These are phyloP conservation scores for Suillus plorans DNA, from an alignment of 768 basidiomycete genomes.

Conservation along the genomic window DNA sequence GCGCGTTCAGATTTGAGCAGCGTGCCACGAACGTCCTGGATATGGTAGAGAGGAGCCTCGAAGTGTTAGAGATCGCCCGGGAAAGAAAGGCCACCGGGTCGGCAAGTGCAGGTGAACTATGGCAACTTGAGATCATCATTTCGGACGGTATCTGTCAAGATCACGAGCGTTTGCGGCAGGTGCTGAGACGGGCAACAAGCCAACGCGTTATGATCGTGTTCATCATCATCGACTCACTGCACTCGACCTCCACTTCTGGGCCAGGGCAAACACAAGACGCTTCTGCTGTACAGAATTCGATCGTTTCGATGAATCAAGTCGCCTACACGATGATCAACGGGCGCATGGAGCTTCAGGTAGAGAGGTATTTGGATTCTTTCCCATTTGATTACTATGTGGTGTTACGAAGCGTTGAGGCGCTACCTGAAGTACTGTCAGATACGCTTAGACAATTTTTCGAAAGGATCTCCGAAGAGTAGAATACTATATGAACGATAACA, in stretches of 20 bases:
- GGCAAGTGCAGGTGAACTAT: constrained; percentile 71
- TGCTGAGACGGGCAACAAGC: constrained; percentile 83
- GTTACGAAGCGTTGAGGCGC: constrained; percentile 83
- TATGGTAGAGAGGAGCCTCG: constrained; percentile 77
- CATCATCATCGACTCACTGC: constrained; percentile 90
- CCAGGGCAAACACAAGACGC: constrained; percentile 6
- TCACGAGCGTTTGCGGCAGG: constrained; percentile 77
- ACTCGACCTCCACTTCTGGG: constrained; percentile 37
- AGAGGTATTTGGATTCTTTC: constrained; percentile 92
- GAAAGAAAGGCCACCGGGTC: constrained; percentile 58
- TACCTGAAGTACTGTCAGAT: constrained; percentile 86
- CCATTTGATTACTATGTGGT: constrained; percentile 98
- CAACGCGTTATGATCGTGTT: constrained; percentile 95
- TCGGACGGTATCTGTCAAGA: constrained; percentile 99
- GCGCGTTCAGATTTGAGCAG: constrained; percentile 87
- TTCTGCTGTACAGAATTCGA: constrained; percentile 60
- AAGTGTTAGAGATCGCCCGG: constrained; percentile 73
- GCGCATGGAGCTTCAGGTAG: constrained; percentile 81
- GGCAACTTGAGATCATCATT: constrained; percentile 98
- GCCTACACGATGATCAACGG: constrained; percentile 62
- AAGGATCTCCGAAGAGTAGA: constrained; percentile 70
- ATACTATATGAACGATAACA: background rate
- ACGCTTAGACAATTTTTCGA: constrained; percentile 94
- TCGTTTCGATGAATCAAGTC: constrained; percentile 90
- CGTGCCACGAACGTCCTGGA: constrained; percentile 83